Evolutionary conservation across 495 filamentous ascomycete genomes (phyloP).

Genomic region (Hypoxylon lienhwacheense): DNA sequence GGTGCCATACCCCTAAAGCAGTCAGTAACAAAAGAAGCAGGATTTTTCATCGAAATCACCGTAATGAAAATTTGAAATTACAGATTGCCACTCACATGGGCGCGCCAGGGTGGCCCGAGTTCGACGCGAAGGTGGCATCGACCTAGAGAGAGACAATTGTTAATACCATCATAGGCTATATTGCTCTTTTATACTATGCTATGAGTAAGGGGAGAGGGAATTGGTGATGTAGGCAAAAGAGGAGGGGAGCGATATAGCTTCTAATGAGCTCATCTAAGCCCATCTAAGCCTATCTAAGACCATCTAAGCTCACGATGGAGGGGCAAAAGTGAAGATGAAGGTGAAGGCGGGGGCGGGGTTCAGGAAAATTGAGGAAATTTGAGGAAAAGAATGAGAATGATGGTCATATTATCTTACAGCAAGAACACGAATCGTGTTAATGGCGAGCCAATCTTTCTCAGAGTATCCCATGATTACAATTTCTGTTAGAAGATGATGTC

Average conservation of each 20-base stretch:
- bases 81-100: constrained; percentile 65
- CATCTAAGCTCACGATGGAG: constrained; percentile 39
- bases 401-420: constrained; percentile 77
- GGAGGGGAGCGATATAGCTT: constrained; percentile 10
- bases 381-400: too few species aligned
- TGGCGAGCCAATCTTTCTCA: constrained; percentile 81
- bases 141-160: constrained; percentile 60
- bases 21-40: constrained; percentile 38
- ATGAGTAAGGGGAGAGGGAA: too few species aligned
- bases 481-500: constrained; percentile 22
- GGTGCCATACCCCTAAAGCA: constrained; percentile 83
- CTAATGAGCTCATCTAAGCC: too few species aligned
- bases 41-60: background rate
- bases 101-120: constrained; percentile 97
- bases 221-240: constrained; percentile 9
- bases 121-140: constrained; percentile 95
- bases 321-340: too few species aligned
- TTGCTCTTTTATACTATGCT: background rate
- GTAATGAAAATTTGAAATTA: too few species aligned
- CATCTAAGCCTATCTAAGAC: too few species aligned
- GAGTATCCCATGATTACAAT: constrained; percentile 81
- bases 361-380: constrained; percentile 32
- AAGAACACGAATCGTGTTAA: constrained; percentile 96
- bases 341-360: constrained; percentile 54
- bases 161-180: too few species aligned